These are phyloP conservation scores for Trichoderma brevicompactum DNA, from an alignment of 2,329 filamentous ascomycete species.

Conservation along the genomic window DNA sequence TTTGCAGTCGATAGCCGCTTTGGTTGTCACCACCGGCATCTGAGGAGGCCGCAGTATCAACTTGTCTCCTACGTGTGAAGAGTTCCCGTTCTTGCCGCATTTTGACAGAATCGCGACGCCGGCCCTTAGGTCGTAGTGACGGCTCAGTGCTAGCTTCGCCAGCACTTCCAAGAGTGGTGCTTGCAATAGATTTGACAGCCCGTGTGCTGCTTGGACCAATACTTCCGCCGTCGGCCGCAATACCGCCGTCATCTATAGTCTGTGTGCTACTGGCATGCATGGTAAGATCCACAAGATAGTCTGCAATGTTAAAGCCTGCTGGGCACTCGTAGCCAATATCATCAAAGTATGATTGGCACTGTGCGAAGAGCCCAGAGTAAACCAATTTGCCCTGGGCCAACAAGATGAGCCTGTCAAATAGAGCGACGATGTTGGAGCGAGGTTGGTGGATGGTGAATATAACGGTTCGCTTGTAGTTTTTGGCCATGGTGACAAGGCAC, in stretches of 20 bases:
- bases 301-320: conserved; percentile 96
- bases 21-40: conserved; percentile 57
- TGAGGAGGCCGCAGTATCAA: conserved; percentile 66
- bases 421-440: conserved; percentile 94
- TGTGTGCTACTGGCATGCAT: conserved; percentile 82
- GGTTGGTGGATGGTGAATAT: conserved; percentile 99
- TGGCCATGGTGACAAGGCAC: conserved; percentile 90
- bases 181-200: conserved; percentile 88
- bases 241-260: conserved; percentile 58
- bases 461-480: conserved; percentile 95
- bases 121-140: conserved; percentile 67
- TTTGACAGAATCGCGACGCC: conserved; percentile 79
- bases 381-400: conserved; percentile 88
- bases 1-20: conserved; percentile 57
- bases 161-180: conserved; percentile 75
- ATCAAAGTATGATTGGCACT: conserved; percentile 92
- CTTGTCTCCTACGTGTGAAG: conserved; percentile 76
- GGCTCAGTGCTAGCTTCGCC: conserved; percentile 69
- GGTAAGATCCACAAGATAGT: conserved; percentile 94
- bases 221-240: conserved; percentile 61
- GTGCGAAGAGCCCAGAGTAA: conserved; percentile 87
- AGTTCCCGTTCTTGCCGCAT: conserved; percentile 87
- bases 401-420: conserved; percentile 93
- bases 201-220: conserved; percentile 84
- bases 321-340: conserved; percentile 90